A percentile compares a stretch with the other conserved stretches of the same genome.
phyloP scores from a whole-genome alignment of 2,329 filamentous ascomycete species.

The Claviceps sp. region DNA sequence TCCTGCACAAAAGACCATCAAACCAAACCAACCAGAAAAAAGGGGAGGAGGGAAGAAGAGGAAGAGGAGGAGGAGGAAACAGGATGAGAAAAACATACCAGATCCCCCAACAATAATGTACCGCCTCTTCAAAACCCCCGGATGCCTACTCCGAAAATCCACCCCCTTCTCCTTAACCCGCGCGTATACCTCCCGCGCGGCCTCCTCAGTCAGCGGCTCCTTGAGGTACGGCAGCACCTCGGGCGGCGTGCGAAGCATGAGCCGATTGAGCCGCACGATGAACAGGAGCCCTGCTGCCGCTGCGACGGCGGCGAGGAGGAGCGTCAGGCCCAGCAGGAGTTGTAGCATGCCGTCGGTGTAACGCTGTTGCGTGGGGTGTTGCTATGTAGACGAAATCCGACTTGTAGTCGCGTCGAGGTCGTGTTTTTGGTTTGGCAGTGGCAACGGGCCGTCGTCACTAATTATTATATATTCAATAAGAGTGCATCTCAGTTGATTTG shows the following conservation, averaged over 20 bases:
- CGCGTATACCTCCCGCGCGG: slow-evolving; percentile 22
- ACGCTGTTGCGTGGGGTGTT: background rate
- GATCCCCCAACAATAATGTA: slow-evolving; percentile 31
- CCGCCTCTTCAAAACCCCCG: slow-evolving; percentile 25
- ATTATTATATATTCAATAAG: no score
- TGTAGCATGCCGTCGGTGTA: background rate
- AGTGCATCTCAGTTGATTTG: no score
- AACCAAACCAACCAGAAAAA: no score
- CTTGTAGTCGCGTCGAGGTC: no score
- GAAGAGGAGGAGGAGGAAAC: background rate
- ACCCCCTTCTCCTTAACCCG: slow-evolving; percentile 9
- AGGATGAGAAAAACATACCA: background rate
- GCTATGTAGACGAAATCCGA: no score
- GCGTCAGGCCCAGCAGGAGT: background rate
- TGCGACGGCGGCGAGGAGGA: slow-evolving; percentile 7
- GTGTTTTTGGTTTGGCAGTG: no score
- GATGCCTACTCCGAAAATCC: slow-evolving; percentile 24
- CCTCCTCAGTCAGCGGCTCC: slow-evolving; percentile 21
- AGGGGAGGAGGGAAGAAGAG: slow-evolving; percentile 8
- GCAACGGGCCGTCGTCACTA: no score
- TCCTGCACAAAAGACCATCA: no score
- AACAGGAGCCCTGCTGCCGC: slow-evolving; percentile 12
- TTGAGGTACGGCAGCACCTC: slow-evolving; percentile 18
- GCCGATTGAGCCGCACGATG: slow-evolving; percentile 20
- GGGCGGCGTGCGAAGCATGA: slow-evolving; percentile 22